These are phyloP conservation scores for Xylariaceae sp. DNA, from an alignment of 2,329 filamentous ascomycete genomes.

Conservation along the genomic window DNA sequence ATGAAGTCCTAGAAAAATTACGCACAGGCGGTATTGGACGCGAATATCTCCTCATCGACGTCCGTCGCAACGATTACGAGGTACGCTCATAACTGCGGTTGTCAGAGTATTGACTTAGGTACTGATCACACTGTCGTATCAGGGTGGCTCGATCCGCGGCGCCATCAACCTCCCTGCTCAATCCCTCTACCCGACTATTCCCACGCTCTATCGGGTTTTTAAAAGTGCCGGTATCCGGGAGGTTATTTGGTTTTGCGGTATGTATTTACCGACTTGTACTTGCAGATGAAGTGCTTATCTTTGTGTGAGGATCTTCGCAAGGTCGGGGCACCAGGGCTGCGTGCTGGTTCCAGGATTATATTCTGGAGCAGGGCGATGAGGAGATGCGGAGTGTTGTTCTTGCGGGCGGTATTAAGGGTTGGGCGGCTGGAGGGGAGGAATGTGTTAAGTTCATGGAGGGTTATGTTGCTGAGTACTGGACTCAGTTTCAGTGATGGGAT, in stretches of 20 bases:
- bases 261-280: neutral
- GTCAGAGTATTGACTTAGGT: neutral
- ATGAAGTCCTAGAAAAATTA: conserved; percentile 15
- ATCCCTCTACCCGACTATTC: conserved; percentile 40
- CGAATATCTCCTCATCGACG: conserved; percentile 36
- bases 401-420: conserved; percentile 50
- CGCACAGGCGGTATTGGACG: conserved; percentile 8
- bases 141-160: conserved; percentile 52
- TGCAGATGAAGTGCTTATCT: conserved; percentile 1
- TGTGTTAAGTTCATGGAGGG: conserved; percentile 45
- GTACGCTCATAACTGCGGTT: conserved; percentile 24
- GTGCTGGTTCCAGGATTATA: conserved; percentile 50
- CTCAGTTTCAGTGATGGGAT: conserved; percentile 5
- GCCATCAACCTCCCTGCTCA: conserved; percentile 50
- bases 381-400: conserved; percentile 46
- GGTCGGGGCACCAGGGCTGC: conserved; percentile 52
- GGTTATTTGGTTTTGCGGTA: conserved; percentile 47
- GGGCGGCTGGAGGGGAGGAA: conserved; percentile 43
- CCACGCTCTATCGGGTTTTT: conserved; percentile 39
- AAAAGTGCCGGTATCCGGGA: conserved; percentile 36
- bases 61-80: conserved; percentile 40
- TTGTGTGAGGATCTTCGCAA: conserved; percentile 43
- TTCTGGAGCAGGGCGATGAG: conserved; percentile 37
- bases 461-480: conserved; percentile 38
- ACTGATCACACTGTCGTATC: conserved; percentile 4